Conservation (phyloP, 192 early-diverging fungal species). For the Entomortierella beljakovae region DNA sequence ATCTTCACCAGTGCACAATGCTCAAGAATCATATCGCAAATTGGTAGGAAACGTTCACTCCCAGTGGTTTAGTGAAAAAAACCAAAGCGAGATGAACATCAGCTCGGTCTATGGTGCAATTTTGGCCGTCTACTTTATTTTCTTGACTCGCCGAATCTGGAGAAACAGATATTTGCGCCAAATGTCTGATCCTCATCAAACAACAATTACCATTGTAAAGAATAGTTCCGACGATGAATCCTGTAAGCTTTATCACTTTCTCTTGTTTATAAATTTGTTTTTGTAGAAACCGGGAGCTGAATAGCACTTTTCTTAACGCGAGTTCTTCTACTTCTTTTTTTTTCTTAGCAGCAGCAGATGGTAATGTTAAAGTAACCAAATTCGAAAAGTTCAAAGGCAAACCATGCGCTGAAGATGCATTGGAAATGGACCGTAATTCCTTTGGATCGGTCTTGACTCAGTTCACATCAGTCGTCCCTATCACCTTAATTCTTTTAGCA, state of each 20-base stretch:
- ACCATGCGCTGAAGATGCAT: constrained; percentile 13
- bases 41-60: constrained; percentile 8
- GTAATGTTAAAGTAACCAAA: constrained; percentile 6
- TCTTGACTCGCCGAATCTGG: constrained; percentile 32
- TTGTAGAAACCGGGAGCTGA: background rate
- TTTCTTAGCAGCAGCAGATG: constrained; percentile 1
- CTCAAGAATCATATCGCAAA: constrained; percentile 20
- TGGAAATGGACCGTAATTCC: constrained; percentile 23
- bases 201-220: constrained; percentile 20
- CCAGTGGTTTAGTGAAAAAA: constrained; percentile 9
- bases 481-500: constrained; percentile 19
- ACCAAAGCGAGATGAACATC: constrained; percentile 1
- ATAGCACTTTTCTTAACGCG: background rate
- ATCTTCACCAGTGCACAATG: constrained; percentile 3
- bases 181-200: constrained; percentile 23
- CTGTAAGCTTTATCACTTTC: background rate
- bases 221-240: background rate
- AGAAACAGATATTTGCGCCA: background rate
- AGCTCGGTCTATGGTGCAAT: constrained; percentile 34
- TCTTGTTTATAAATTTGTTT: background rate
- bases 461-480: constrained; percentile 28
- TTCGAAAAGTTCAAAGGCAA: constrained; percentile 28
- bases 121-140: constrained; percentile 29
- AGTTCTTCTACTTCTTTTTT: background rate
- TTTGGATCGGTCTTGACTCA: constrained; percentile 25